A percentile compares a stretch with the other conserved stretches of the same genome.
Evolutionary conservation across 1,139 yeast genomes (phyloP).

Genomic region (Blastobotrys illinoisensis): DNA sequence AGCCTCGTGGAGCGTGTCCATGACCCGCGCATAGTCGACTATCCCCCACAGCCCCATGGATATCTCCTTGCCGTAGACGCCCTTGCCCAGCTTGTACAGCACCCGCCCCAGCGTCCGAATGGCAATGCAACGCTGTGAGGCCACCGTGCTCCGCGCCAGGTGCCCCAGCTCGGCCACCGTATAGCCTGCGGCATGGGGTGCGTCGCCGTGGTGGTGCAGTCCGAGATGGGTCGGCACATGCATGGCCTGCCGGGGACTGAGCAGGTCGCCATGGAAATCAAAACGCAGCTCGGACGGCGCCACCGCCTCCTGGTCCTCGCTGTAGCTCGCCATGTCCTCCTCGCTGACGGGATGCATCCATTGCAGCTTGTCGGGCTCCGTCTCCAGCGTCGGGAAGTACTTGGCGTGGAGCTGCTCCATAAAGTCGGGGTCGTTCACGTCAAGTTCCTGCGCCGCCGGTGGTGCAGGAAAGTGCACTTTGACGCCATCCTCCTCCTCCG

Average conservation of each 20-base stretch:
- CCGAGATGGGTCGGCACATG: conserved; percentile 57
- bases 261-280: conserved; percentile 76
- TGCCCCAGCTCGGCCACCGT: conserved; percentile 79
- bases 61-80: conserved; percentile 42
- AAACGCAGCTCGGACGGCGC: conserved; percentile 60
- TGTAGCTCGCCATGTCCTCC: conserved; percentile 34
- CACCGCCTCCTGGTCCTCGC: conserved; percentile 28
- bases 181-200: conserved; percentile 89
- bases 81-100: conserved; percentile 67
- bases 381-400: conserved; percentile 85
- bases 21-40: conserved; percentile 55
- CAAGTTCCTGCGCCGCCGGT: conserved; percentile 18
- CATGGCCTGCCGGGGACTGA: conserved; percentile 46
- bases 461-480: conserved; percentile 24
- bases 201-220: conserved; percentile 85
- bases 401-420: conserved; percentile 73
- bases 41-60: conserved; percentile 72
- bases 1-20: conserved; percentile 70
- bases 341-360: conserved; percentile 75
- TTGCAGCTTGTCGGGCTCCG: conserved; percentile 71
- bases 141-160: conserved; percentile 68
- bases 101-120: conserved; percentile 84
- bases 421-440: conserved; percentile 51
- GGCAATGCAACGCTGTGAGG: conserved; percentile 83
- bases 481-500: conserved; percentile 6